Percentiles rank a stretch among this genome's conserved stretches.
Evolutionary conservation across 495 filamentous ascomycete genomes (phyloP).

Genomic region (Trichocladium uniseriatum): DNA sequence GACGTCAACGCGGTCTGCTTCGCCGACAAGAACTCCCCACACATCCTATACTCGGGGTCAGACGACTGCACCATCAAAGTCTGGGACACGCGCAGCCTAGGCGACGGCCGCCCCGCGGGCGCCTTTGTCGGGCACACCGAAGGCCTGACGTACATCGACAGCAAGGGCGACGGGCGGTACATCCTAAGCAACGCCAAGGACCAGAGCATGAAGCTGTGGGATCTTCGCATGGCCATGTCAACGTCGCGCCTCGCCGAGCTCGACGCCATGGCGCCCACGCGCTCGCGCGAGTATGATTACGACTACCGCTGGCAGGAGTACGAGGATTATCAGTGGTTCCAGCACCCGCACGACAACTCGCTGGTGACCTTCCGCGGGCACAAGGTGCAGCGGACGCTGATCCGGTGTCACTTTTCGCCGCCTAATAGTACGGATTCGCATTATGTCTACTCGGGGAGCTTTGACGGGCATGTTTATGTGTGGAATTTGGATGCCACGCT

Average conservation of each 20-base stretch:
- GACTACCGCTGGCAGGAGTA: conserved; percentile 79
- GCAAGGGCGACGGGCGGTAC: conserved; percentile 91
- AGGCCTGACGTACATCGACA: conserved; percentile 90
- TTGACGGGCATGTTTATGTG: conserved; percentile 79
- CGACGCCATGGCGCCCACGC: conserved; percentile 25
- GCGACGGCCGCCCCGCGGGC: conserved; percentile 76
- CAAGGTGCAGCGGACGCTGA: conserved; percentile 76
- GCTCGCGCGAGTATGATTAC: conserved; percentile 56
- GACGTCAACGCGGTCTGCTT: conserved; percentile 98
- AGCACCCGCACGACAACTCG: conserved; percentile 80
- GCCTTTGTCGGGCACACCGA: conserved; percentile 92
- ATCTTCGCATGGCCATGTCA: conserved; percentile 73
- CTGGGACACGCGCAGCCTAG: conserved; percentile 90
- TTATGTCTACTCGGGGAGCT: conserved; percentile 86
- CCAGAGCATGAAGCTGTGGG: conserved; percentile 97
- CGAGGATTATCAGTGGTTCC: conserved; percentile 56
- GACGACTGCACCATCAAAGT: conserved; percentile 93
- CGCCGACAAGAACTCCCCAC: conserved; percentile 78
- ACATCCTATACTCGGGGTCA: conserved; percentile 93
- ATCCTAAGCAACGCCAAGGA: conserved; percentile 92
- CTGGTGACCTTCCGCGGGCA: conserved; percentile 92
- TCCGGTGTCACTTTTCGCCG: conserved; percentile 93
- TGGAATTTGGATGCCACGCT: conserved; percentile 91
- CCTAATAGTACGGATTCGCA: conserved; percentile 78
- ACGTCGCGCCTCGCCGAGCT: conserved; percentile 51